phyloP scores from a whole-genome alignment of 2,329 filamentous ascomycete species.

The Coniochaeta sp. region DNA sequence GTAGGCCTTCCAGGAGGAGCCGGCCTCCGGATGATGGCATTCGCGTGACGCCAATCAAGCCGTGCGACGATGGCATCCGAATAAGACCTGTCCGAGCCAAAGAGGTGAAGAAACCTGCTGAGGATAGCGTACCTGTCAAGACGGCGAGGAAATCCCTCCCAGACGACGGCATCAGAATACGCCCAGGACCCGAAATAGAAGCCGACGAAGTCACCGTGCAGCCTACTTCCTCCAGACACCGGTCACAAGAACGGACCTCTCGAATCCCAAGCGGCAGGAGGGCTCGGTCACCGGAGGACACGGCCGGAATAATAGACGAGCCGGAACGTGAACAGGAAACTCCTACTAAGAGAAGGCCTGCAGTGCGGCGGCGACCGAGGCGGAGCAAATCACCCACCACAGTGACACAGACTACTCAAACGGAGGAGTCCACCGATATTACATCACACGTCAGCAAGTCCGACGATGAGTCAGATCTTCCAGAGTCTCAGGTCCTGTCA shows the following conservation, averaged over 20 bases:
- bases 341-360: conserved; percentile 28
- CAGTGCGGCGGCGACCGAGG: conserved; percentile 6
- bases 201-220: conserved; percentile 20
- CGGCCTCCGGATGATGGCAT: conserved; percentile 27
- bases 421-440: conserved; percentile 15
- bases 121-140: conserved; percentile 21
- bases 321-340: conserved; percentile 25
- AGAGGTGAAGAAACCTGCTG: conserved; percentile 14
- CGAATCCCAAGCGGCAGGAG: conserved; percentile 16
- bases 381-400: conserved; percentile 17
- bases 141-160: conserved; percentile 12
- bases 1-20: conserved; percentile 5
- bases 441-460: conserved; percentile 15
- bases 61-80: conserved; percentile 12
- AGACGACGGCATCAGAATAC: conserved; percentile 28
- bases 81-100: conserved; percentile 12
- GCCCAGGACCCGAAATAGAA: conserved; percentile 16
- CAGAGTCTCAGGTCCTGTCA: conserved; percentile 26
- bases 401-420: conserved; percentile 21
- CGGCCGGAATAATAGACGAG: conserved; percentile 27
- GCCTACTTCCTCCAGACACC: conserved; percentile 19
- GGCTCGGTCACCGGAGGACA: conserved; percentile 14
- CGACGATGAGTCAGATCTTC: conserved; percentile 11
- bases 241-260: conserved; percentile 15
- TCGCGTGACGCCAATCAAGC: conserved; percentile 26